Conservation (phyloP, 805 yeast genomes). For the fission yeast (Schizosaccharomyces pombe) region DNA sequence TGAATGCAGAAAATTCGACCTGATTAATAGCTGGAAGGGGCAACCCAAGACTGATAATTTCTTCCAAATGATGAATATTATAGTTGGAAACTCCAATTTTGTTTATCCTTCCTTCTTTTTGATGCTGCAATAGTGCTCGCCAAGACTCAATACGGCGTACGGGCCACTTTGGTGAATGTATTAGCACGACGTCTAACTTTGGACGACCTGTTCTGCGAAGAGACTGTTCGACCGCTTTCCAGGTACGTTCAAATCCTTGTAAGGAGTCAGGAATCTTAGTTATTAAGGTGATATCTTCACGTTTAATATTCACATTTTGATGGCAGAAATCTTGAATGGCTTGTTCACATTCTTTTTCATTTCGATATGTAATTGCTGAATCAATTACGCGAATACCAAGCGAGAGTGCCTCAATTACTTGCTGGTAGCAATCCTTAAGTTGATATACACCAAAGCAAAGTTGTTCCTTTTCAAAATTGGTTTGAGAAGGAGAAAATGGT, state of each 20-base stretch:
- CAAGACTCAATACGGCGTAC: constrained; percentile 25
- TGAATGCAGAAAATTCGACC: constrained; percentile 33
- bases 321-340: constrained; percentile 33
- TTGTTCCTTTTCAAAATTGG: too few species aligned
- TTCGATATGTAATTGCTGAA: constrained; percentile 42
- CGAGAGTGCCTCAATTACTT: background rate
- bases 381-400: constrained; percentile 12
- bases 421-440: background rate
- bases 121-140: constrained; percentile 33
- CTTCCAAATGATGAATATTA: constrained; percentile 33
- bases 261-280: constrained; percentile 54
- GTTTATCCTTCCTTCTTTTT: constrained; percentile 25
- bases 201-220: constrained; percentile 28
- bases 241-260: constrained; percentile 35
- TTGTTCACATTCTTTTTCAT: constrained; percentile 36
- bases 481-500: too few species aligned
- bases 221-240: constrained; percentile 33
- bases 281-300: constrained; percentile 36
- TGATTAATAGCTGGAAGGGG: constrained; percentile 47
- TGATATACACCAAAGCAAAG: constrained; percentile 56
- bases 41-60: constrained; percentile 26
- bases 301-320: constrained; percentile 27
- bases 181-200: constrained; percentile 51
- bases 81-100: constrained; percentile 44
- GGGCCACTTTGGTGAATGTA: constrained; percentile 26